These are phyloP conservation scores for Pseudogymnoascus sp. DNA, from an alignment of 2,329 filamentous ascomycete species.

Conservation along the genomic window DNA sequence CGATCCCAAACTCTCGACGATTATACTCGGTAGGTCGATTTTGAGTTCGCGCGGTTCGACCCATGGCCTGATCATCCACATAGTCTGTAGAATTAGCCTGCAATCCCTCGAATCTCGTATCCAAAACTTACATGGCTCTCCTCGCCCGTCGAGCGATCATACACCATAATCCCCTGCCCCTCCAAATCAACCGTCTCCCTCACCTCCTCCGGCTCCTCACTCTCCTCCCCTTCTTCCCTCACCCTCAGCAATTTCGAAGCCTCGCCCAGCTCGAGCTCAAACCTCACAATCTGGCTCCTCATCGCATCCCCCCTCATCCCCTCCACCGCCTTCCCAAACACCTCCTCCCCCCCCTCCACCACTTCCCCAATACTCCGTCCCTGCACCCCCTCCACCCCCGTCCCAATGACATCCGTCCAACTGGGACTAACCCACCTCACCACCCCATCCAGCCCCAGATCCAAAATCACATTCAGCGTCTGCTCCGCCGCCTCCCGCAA, in stretches of 20 bases:
- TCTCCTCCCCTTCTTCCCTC: constrained; percentile 31
- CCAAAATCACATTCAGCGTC: constrained; percentile 91
- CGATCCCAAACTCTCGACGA: constrained; percentile 88
- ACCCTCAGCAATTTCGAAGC: constrained; percentile 51
- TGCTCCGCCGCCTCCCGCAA: constrained; percentile 92
- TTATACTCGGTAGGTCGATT: constrained; percentile 80
- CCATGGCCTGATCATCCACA: constrained; percentile 99
- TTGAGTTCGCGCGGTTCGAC: constrained; percentile 84
- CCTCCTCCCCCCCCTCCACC: constrained; percentile 64
- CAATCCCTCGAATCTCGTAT: constrained; percentile 9
- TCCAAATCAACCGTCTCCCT: constrained; percentile 67
- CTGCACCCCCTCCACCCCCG: constrained; percentile 60
- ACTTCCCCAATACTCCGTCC: constrained; percentile 74
- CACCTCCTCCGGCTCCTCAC: constrained; percentile 33
- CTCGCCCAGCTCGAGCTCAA: constrained; percentile 62
- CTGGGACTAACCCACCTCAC: constrained; percentile 96
- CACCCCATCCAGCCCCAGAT: constrained; percentile 80
- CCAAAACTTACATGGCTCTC: constrained; percentile 74
- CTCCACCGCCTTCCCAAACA: constrained; percentile 77
- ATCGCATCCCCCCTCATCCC: constrained; percentile 90
- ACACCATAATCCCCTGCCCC: constrained; percentile 97
- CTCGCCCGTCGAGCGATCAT: constrained; percentile 75
- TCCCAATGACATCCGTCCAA: constrained; percentile 89
- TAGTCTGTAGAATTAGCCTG: constrained; percentile 54
- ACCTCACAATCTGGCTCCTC: constrained; percentile 80